Percentiles rank a stretch among this genome's conserved stretches.
Conservation (phyloP, 2,329 filamentous ascomycete species). For the Colletotrichum sp. region DNA sequence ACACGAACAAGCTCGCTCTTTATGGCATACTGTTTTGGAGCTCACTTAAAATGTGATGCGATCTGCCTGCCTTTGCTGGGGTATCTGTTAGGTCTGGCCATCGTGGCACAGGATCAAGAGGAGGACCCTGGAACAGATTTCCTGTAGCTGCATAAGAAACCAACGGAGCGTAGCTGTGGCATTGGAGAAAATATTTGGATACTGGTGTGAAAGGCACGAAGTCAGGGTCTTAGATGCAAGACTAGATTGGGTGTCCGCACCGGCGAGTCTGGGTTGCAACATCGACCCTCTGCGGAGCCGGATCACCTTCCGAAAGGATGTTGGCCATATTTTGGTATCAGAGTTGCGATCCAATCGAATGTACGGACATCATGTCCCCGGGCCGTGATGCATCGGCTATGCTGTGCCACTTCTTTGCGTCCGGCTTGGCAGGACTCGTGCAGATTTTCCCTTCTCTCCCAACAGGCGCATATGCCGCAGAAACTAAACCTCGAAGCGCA, state of each 20-base stretch:
- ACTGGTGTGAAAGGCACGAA: neutral
- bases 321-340: neutral
- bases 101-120: neutral
- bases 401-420: conserved; percentile 7
- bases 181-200: neutral
- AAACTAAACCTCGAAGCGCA: neutral
- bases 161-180: neutral
- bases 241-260: neutral
- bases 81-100: neutral
- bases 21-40: neutral
- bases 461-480: neutral
- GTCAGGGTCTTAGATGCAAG: neutral
- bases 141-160: neutral
- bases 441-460: neutral
- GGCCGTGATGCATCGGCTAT: neutral
- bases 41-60: neutral
- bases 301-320: neutral
- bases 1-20: neutral
- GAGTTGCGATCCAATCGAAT: neutral
- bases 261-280: neutral
- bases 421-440: neutral
- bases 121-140: neutral
- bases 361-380: neutral
- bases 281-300: neutral
- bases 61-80: neutral